Conservation (phyloP, 169 alveolate genomes). For the Plasmodium reichenowi region DNA sequence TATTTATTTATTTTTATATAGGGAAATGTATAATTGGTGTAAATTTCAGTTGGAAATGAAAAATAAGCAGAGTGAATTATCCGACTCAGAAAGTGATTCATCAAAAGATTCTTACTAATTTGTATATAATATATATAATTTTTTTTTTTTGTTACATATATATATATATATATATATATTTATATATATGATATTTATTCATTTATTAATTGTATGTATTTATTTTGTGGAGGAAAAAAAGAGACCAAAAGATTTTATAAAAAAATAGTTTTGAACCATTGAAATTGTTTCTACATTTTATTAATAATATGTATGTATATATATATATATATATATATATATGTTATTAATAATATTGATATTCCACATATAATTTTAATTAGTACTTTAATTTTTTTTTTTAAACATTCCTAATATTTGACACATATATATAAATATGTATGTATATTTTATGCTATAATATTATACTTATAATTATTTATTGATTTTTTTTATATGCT, state of each 20-base stretch:
- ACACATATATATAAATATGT: too few species aligned
- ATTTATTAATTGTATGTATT: neutral
- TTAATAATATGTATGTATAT: neutral
- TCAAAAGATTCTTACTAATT: slow-evolving; percentile 64
- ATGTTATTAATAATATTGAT: neutral
- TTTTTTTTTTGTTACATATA: neutral
- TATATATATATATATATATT: neutral
- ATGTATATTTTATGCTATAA: neutral
- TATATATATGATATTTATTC: neutral
- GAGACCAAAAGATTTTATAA: neutral
- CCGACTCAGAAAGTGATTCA: slow-evolving; percentile 64
- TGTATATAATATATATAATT: neutral
- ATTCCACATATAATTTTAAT: neutral
- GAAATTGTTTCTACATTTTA: neutral
- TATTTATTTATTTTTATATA: neutral
- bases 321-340: slow-evolving; percentile 3
- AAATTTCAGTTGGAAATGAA: slow-evolving; percentile 42
- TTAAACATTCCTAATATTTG: neutral
- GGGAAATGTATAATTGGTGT: slow-evolving; percentile 77
- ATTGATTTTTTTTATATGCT: neutral
- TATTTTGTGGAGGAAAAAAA: neutral
- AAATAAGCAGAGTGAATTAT: slow-evolving; percentile 32
- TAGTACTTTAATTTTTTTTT: neutral
- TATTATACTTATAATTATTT: neutral
- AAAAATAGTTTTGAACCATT: neutral